These are phyloP conservation scores for Abrus precatorius DNA, from an alignment of 306 rosid species.

Conservation along the genomic window DNA sequence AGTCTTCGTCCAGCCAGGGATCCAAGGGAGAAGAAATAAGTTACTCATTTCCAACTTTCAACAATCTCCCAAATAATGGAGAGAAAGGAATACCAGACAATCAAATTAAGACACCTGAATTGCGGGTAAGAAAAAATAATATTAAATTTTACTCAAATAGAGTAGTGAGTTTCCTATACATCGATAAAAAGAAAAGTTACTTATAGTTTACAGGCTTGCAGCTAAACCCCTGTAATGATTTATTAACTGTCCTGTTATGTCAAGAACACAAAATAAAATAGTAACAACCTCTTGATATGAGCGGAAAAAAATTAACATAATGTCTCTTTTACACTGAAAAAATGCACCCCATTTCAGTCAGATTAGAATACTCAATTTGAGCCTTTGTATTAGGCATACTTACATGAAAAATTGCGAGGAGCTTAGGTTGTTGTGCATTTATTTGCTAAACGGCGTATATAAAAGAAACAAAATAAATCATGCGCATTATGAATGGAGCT, in stretches of 20 bases:
- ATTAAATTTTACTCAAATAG: constrained; percentile 11
- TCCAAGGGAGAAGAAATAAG: constrained; percentile 58
- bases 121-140: constrained; percentile 48
- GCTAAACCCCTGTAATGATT: background rate
- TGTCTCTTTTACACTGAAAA: constrained; percentile 35
- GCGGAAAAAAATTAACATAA: background rate
- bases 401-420: constrained; percentile 38
- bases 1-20: constrained; percentile 62
- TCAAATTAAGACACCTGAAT: constrained; percentile 39
- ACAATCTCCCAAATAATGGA: constrained; percentile 42
- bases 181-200: background rate
- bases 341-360: constrained; percentile 1
- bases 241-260: constrained; percentile 12
- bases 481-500: constrained; percentile 40
- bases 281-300: constrained; percentile 18
- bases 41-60: constrained; percentile 71
- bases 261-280: constrained; percentile 24
- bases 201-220: background rate
- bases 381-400: constrained; percentile 11
- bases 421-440: background rate
- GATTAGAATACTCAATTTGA: constrained; percentile 21
- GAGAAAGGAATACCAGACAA: constrained; percentile 47
- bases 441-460: constrained; percentile 1
- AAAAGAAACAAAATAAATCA: constrained; percentile 37
- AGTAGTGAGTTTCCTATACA: background rate